Evolutionary conservation across 139 green algal species (phyloP), one percentile per base, ranked within the genome.

Genomic region (Haematococcus lacustris): DNA sequence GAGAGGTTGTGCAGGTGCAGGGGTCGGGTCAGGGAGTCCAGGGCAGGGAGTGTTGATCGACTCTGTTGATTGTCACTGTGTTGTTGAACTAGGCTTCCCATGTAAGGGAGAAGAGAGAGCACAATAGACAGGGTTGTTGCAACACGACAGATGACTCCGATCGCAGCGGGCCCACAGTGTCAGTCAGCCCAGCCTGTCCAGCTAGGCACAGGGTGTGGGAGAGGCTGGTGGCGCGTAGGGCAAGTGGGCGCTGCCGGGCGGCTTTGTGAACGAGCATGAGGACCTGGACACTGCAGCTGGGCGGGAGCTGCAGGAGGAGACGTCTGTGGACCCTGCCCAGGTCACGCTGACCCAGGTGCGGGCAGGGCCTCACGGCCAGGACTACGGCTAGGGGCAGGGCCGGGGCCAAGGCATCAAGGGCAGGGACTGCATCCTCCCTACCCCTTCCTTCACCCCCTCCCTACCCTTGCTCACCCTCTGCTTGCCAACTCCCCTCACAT

Each of bases 261-360:
- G 92, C 0, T 97, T 97, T 84, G 92, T 97, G 3, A 87, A 97
- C 50, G 82, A 93, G 43, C 76, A 82, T 4, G 92, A 97, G 75
- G 40, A 74, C 0, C 76, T 97, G 59, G 81, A 92, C 17, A 7
- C 47, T 6, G 92, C 92, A 47, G 92, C 92, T 3, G 83, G 78
- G 0, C 66, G 92, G 0, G 92, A 97, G 76, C 83, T 97, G 64
- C 72, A 93, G 70, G 92, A 97, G 66, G 92, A 97, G 75, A 97
- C 92, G 0, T 83, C 68, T 0, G 80, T 97, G 13, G 53, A 94
- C 51, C 75, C 86, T 0, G 53, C 66, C 0, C 67, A 73, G 0
- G 78, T 88, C 0, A 17, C 73, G 1, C 66, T 89, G 1, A 73
- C 74, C 0, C 87, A 93, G 78, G 85, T 86, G 37, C n/a, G n/a